Percentiles rank a stretch among this genome's conserved stretches.
Conservation (phyloP, 2,329 filamentous ascomycete species). For the Ceratocystis lukuohia region DNA sequence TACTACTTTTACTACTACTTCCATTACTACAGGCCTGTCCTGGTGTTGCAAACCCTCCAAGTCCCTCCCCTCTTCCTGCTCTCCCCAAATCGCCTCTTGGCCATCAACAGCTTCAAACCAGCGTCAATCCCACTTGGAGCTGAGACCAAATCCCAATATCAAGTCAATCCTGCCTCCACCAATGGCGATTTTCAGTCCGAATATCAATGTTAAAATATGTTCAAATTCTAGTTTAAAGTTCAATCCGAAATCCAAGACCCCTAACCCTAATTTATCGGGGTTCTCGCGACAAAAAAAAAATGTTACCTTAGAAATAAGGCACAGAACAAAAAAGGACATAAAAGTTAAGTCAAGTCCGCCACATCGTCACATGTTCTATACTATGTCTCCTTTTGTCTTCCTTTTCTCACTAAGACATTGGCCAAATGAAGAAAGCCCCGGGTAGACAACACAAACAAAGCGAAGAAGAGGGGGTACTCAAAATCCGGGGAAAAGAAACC, state of each 20-base stretch:
- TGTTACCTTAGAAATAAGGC: not conserved
- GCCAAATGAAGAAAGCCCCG: not conserved
- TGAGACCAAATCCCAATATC: too few relatives aligned
- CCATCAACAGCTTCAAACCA: too few relatives aligned
- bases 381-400: not conserved
- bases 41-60: too few relatives aligned
- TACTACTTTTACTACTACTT: not conserved
- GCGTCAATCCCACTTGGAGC: too few relatives aligned
- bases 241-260: too few relatives aligned
- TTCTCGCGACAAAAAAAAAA: not conserved
- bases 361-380: not conserved
- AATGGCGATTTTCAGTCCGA: too few relatives aligned
- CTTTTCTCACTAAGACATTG: not conserved
- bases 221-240: too few relatives aligned
- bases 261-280: not conserved
- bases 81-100: too few relatives aligned
- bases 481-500: not conserved
- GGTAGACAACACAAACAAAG: too few relatives aligned
- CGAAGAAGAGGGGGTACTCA: not conserved
- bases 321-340: not conserved
- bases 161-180: too few relatives aligned
- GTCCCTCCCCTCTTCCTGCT: too few relatives aligned
- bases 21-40: not conserved
- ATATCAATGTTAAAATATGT: too few relatives aligned
- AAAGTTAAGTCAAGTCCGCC: not conserved